phyloP scores from a whole-genome alignment of 2,329 filamentous ascomycete species.

The Coniochaeta prunicola region DNA sequence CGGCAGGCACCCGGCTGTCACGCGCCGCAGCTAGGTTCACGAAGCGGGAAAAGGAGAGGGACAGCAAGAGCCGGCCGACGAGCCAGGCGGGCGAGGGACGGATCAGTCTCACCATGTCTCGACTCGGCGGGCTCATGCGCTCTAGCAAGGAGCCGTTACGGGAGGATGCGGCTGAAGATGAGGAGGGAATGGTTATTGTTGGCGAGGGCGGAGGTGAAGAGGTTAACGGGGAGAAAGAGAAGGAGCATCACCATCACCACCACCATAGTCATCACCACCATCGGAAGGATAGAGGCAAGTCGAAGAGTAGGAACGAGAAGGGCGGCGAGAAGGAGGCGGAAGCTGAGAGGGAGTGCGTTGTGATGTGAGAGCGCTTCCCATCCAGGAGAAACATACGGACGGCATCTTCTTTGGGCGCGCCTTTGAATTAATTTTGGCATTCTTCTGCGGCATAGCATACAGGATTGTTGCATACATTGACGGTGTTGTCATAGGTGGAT shows the following conservation, averaged over 20 bases:
- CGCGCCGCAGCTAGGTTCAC: slow-evolving; percentile 51
- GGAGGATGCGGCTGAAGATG: slow-evolving; percentile 14
- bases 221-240: slow-evolving; percentile 13
- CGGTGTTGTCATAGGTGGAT: not conserved
- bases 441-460: not conserved
- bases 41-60: slow-evolving; percentile 17
- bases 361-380: slow-evolving; percentile 17
- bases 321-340: slow-evolving; percentile 12
- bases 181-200: slow-evolving; percentile 6
- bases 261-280: slow-evolving; percentile 11
- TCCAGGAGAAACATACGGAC: not conserved
- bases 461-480: not conserved
- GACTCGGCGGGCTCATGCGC: slow-evolving; percentile 44
- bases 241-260: slow-evolving; percentile 14
- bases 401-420: not conserved
- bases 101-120: slow-evolving; percentile 49
- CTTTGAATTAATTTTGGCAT: not conserved
- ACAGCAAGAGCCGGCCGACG: slow-evolving; percentile 36
- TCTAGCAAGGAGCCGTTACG: slow-evolving; percentile 41
- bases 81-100: slow-evolving; percentile 54
- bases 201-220: slow-evolving; percentile 16
- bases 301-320: slow-evolving; percentile 6
- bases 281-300: slow-evolving; percentile 13
- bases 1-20: slow-evolving; percentile 45
- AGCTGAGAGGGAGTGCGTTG: slow-evolving; percentile 21